A percentile compares a stretch with the other conserved stretches of the same genome.
These are phyloP conservation scores for Breynia disticha DNA, from an alignment of 441 rosid genomes.

Conservation along the genomic window DNA sequence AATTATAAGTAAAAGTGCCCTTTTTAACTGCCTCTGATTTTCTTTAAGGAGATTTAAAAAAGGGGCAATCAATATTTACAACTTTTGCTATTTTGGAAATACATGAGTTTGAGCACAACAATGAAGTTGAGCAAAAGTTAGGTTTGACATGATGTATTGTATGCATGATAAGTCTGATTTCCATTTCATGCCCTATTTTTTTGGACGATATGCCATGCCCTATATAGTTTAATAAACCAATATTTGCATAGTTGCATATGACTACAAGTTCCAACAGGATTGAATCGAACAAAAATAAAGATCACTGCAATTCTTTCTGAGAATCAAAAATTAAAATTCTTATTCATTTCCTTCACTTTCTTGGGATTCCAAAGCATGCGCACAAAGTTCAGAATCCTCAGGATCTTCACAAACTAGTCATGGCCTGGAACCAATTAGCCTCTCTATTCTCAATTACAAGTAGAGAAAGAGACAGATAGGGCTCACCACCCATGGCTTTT, in stretches of 20 bases:
- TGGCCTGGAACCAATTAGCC: conserved; percentile 20
- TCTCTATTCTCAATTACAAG: conserved; percentile 6
- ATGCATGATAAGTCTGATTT: neutral
- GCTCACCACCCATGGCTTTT: conserved; percentile 8
- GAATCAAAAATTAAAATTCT: no score
- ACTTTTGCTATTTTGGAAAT: no score
- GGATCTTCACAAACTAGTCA: conserved; percentile 1
- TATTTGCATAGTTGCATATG: neutral
- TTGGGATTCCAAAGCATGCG: conserved; percentile 73
- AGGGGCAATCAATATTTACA: no score
- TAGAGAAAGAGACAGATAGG: neutral
- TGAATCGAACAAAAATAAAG: neutral
- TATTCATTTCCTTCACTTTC: conserved; percentile 36
- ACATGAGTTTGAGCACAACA: no score
- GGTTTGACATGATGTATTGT: no score
- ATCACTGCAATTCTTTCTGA: no score
- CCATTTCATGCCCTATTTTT: neutral
- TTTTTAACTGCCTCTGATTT: no score
- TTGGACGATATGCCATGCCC: neutral
- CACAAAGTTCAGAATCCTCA: conserved; percentile 1
- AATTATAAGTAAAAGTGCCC: no score
- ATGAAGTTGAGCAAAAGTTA: no score
- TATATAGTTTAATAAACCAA: neutral
- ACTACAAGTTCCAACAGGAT: neutral
- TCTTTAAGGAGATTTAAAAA: no score